Conservation (phyloP, 2,329 filamentous ascomycete genomes). For the Canariomyces notabilis region DNA sequence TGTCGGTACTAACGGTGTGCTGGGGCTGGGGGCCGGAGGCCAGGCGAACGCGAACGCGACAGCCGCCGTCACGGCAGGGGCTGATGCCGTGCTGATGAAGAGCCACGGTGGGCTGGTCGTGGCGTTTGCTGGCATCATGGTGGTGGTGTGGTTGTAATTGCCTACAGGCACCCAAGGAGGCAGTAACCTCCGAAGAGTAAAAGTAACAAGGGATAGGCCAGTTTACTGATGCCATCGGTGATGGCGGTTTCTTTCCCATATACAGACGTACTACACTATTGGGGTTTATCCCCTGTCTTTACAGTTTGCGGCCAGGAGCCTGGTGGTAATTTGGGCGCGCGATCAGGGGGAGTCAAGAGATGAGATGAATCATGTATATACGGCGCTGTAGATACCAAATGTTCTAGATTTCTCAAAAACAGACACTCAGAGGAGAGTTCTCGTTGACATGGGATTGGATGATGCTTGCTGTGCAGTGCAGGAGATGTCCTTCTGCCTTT, state of each 20-base stretch:
- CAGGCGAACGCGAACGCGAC: neutral
- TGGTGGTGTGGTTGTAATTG: neutral
- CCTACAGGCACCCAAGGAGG: too few species aligned
- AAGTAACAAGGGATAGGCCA: too few species aligned
- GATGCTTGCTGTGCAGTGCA: neutral
- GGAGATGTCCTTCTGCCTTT: neutral
- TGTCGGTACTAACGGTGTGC: neutral
- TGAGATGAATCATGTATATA: too few species aligned
- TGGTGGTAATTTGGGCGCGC: neutral
- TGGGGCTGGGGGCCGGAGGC: neutral
- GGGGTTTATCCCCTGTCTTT: neutral
- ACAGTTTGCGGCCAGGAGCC: neutral
- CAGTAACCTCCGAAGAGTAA: too few species aligned
- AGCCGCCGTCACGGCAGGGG: neutral
- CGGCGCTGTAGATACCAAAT: too few species aligned
- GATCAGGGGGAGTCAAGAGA: too few species aligned
- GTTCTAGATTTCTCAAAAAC: too few species aligned
- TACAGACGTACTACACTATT: neutral
- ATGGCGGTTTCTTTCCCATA: neutral
- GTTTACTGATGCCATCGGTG: neutral
- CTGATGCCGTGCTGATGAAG: neutral
- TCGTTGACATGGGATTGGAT: neutral
- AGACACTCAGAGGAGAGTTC: too few species aligned
- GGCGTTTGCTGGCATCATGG: neutral
- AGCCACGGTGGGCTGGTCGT: neutral